Evolutionary conservation across 225 moss, liverwort and hornwort genomes (phyloP).

Genomic region (Polytrichum formosum): DNA sequence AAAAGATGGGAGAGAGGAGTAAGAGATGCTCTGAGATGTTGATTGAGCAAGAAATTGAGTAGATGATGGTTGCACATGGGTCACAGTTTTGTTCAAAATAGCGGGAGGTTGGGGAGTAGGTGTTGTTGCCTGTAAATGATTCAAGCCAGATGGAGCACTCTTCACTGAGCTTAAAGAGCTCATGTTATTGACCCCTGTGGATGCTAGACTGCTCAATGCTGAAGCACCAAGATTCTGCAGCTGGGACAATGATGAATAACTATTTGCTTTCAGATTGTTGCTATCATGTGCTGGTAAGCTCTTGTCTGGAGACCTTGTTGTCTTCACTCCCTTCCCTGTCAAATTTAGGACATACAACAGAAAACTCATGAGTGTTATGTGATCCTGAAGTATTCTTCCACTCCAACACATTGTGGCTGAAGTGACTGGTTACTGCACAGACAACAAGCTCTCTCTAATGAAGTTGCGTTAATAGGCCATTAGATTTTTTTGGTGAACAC

Average conservation of each 20-base stretch:
- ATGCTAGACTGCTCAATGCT: slow-evolving; percentile 46
- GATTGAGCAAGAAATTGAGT: slow-evolving; percentile 12
- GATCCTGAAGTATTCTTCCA: no score
- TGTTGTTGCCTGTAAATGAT: slow-evolving; percentile 33
- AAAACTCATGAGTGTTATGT: no score
- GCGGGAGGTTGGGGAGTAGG: slow-evolving; percentile 32
- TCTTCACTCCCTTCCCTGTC: slow-evolving; percentile 7
- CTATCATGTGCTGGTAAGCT: slow-evolving; percentile 23
- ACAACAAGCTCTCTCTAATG: no score
- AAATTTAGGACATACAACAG: no score
- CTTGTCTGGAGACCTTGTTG: slow-evolving; percentile 20
- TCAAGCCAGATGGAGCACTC: slow-evolving; percentile 49
- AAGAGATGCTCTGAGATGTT: slow-evolving; percentile 24
- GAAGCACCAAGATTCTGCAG: slow-evolving; percentile 41
- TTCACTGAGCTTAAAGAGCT: slow-evolving; percentile 34
- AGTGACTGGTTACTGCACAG: no score
- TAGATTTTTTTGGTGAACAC: no score
- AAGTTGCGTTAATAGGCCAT: no score
- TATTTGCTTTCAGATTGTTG: slow-evolving; percentile 16
- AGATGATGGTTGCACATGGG: slow-evolving; percentile 34
- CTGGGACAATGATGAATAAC: slow-evolving; percentile 13
- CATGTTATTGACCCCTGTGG: slow-evolving; percentile 30
- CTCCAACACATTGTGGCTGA: no score
- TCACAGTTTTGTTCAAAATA: slow-evolving; percentile 25
- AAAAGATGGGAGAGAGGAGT: slow-evolving; percentile 27